Base-by-base conservation (phyloP, 2,329 filamentous ascomycete species). In the Penicillium sp. region DNA sequence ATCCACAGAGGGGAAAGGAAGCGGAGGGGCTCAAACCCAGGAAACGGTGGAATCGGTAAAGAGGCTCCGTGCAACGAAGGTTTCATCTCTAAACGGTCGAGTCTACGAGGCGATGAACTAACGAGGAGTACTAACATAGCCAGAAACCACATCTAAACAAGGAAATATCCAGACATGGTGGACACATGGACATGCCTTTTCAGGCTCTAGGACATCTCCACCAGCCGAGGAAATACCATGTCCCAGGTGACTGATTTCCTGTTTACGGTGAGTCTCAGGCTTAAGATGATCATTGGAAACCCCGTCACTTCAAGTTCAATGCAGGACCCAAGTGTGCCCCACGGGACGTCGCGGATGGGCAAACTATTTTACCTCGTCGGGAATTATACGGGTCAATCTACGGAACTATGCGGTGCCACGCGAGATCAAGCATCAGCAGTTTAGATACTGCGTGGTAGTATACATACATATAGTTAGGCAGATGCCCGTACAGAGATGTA, bases 1-100 rank as follows among this genome's bases (percentile, higher is more conserved):
- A 56, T 54, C 51, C 48, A 52, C 54, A 25, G 43, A 46, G 42
- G 42, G 42, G 50, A 38, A 46, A n/a, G 5, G 9, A 28, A 38
- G 38, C 31, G 41, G 46, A 44, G 41, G 40, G 35, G n/a, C 32
- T 15, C 32, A 35, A 39, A 48, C 33, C 24, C 13, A 27, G 33
- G 15, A 18, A 8, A 18, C 18, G 32, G 7, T 33, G 28, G 45
- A 42, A 42, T 47, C 39, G 1, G 31, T 15, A 8, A 35, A 20
- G 45, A 42, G 45, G 29, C 45, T 47, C 45, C 45, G 31, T 23
- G 20, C 23, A 39, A 20, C 25, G 10, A 39, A 25, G 12, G 37
- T 39, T 39, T 25, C 32, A 35, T 1, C 37, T 39, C 27, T 18
- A 42, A 31, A 42, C 40, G 40, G 25, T 31, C 15, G 20, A 8